Evolutionary conservation across 305 asterid species (phyloP).

Genomic region (Fraxinus sp.): DNA sequence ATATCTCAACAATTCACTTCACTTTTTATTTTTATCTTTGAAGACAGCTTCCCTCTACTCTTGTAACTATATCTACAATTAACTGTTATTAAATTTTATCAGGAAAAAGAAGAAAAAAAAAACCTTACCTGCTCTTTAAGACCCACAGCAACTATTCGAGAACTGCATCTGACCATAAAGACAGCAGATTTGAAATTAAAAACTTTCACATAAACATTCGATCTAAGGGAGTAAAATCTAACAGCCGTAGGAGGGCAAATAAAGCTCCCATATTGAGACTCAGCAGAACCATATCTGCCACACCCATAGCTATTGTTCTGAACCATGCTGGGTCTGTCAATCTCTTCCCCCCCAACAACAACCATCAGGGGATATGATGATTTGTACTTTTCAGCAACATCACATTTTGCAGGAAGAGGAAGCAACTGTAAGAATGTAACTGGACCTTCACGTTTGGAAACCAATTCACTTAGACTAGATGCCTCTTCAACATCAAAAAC

Average conservation of each 20-base stretch:
- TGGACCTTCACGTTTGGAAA: conserved; percentile 92
- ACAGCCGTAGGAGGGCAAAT: conserved; percentile 71
- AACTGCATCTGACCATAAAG: conserved; percentile 58
- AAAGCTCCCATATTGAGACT: conserved; percentile 55
- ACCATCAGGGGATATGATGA: conserved; percentile 71
- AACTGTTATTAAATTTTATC: background rate
- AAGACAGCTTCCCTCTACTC: background rate
- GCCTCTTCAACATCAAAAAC: conserved; percentile 92
- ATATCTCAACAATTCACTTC: background rate
- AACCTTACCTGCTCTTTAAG: conserved; percentile 84
- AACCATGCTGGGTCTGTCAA: conserved; percentile 31
- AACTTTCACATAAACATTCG: conserved; percentile 78
- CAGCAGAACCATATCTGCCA: conserved; percentile 41
- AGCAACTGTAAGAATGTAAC: conserved; percentile 88
- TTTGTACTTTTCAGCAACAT: conserved; percentile 53
- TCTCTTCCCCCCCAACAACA: conserved; percentile 78
- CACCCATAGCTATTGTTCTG: conserved; percentile 37
- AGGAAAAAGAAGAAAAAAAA: background rate
- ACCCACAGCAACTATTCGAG: conserved; percentile 46
- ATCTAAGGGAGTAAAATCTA: conserved; percentile 84
- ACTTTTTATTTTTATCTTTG: background rate
- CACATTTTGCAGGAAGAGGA: conserved; percentile 67
- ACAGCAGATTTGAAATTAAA: conserved; percentile 83
- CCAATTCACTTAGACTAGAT: conserved; percentile 73
- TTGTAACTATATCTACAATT: background rate